Percentiles rank a stretch among this genome's conserved stretches.
Evolutionary conservation across 2,329 filamentous ascomycete species (phyloP).

Genomic region (Botrytis porri): DNA sequence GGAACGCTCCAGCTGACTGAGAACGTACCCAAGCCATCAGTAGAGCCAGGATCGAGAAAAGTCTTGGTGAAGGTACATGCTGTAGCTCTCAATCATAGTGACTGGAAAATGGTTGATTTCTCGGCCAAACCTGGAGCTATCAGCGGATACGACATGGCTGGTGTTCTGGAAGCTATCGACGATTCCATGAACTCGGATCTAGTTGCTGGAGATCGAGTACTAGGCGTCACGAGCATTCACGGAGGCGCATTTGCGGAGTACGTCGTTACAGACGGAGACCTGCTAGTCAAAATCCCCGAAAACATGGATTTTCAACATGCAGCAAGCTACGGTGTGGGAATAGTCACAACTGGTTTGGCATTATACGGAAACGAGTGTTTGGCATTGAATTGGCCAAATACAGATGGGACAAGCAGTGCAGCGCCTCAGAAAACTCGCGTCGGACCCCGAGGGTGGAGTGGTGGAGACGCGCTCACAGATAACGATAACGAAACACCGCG

Average conservation of each 20-base stretch:
- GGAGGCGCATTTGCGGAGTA: conserved; percentile 20
- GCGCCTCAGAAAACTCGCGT: background rate
- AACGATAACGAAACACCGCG: background rate
- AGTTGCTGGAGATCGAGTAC: conserved; percentile 16
- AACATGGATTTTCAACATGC: background rate
- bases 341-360: conserved; percentile 12
- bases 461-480: background rate
- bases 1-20: background rate
- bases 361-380: conserved; percentile 7
- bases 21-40: background rate
- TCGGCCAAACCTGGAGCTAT: conserved; percentile 15
- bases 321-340: conserved; percentile 1
- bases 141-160: conserved; percentile 17
- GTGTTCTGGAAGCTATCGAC: conserved; percentile 15
- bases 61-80: conserved; percentile 1
- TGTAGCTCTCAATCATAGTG: conserved; percentile 19
- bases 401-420: background rate
- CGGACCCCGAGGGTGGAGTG: conserved; percentile 17
- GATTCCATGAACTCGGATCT: background rate
- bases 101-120: conserved; percentile 19
- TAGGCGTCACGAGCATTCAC: conserved; percentile 15
- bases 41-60: background rate
- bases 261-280: conserved; percentile 5
- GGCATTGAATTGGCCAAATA: background rate
- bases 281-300: conserved; percentile 16